Percentiles rank a stretch among this genome's conserved stretches.
phyloP scores from a whole-genome alignment of 495 filamentous ascomycete species.

The Aspergillus leporis region DNA sequence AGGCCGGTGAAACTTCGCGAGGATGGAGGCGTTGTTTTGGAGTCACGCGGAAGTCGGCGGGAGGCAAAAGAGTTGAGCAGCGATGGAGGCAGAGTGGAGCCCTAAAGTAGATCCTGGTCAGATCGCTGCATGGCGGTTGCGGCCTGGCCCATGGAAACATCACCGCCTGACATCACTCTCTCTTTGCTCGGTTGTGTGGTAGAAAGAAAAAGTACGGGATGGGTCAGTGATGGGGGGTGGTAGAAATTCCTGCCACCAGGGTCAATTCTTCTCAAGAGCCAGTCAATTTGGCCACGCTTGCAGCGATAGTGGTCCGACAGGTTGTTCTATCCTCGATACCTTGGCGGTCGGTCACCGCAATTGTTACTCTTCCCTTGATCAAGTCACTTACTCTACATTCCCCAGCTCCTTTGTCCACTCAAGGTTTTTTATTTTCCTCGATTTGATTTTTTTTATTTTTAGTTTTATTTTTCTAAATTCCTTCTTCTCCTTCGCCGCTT shows the following conservation, averaged over 20 bases:
- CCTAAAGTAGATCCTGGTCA: constrained; percentile 19
- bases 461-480: constrained; percentile 9
- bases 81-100: background rate
- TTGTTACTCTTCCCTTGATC: constrained; percentile 7
- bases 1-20: background rate
- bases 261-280: background rate
- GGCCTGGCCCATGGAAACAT: constrained; percentile 21
- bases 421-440: constrained; percentile 1
- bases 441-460: constrained; percentile 11
- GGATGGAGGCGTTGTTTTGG: background rate
- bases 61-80: constrained; percentile 15
- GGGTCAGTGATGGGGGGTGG: background rate
- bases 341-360: constrained; percentile 26
- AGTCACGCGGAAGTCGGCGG: constrained; percentile 23
- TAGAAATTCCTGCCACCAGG: background rate
- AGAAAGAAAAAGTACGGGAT: background rate
- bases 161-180: constrained; percentile 27
- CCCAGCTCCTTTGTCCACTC: constrained; percentile 16
- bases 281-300: constrained; percentile 13
- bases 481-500: constrained; percentile 14
- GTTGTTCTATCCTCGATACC: background rate
- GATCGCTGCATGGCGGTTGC: constrained; percentile 29
- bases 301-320: constrained; percentile 10
- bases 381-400: constrained; percentile 16
- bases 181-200: too few species aligned